Base-by-base conservation (phyloP, 2,329 filamentous ascomycete genomes). In the Aspergillus hiratsukae region DNA sequence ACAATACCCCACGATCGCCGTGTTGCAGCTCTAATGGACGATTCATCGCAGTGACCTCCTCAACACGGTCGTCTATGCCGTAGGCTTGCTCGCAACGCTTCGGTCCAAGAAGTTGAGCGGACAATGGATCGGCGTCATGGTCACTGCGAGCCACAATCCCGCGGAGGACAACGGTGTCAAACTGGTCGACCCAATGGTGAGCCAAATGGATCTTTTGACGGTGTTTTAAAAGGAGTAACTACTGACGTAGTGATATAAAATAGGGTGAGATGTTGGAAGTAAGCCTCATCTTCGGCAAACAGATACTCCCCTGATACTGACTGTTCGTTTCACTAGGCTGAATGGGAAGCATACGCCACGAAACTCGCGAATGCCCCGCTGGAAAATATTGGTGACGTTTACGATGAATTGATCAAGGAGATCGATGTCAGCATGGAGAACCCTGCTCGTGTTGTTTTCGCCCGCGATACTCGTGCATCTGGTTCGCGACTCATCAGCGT, bases 221-320 rank as follows among this genome's bases (percentile, higher is more conserved):
- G 21, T 10, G 23, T 1, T 46, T 19, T 25, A 28, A 29, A 35
- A 25, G 19, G 11, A 29, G 5, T 14, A 41, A 25, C 35, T 19
- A 55, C 59, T 64, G 49, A 60, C 64, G 43, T 21, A 57, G 51
- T 52, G 11, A 31, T 54, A 55, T 28, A 23, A 56, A 21, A 46
- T 62, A 85, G 83, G 93, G 94, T 63, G 94, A 97, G 75, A 97
- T 97, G 94, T 83, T 96, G 51, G 91, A 95, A 83, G 87, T 92
- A 78, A 66, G 74, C 63, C 57, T 56, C 29, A 37, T 27, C 43
- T 27, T 23, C 21, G 19, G 17, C 6, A 7, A 25, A 25, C 4
- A 27, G 4, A 14, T 14, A 7, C 11, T 46, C 43, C 4, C 21
- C 14, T 7, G 14, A 46, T 50, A 59, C 59, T 60, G 64, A 57